Evolutionary conservation across 2,329 filamentous ascomycete genomes (phyloP).

Genomic region (Colletotrichum spinosum): DNA sequence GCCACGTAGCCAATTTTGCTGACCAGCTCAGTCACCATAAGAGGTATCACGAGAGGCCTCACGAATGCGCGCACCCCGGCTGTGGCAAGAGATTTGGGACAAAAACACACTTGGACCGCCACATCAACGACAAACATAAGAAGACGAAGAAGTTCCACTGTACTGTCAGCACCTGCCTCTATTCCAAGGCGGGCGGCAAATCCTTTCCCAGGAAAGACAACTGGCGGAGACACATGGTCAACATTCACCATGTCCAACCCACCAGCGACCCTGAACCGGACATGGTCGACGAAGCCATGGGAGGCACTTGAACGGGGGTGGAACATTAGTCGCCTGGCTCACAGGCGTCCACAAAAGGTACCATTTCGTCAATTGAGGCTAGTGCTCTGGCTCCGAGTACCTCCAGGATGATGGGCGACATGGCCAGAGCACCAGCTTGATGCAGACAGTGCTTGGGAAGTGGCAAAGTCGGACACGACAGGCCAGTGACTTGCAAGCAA

Average conservation of each 20-base stretch:
- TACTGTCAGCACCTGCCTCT: constrained; percentile 64
- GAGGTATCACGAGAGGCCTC: constrained; percentile 70
- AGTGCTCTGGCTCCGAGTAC: no score
- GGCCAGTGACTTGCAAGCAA: constrained; percentile 29
- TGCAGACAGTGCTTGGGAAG: constrained; percentile 26
- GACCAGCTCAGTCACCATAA: constrained; percentile 64
- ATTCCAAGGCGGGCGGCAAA: constrained; percentile 67
- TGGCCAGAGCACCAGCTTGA: no score
- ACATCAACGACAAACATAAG: constrained; percentile 71
- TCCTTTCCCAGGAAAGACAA: constrained; percentile 72
- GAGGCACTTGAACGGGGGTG: constrained; percentile 23
- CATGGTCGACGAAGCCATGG: constrained; percentile 38
- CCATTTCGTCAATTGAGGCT: neutral
- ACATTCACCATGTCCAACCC: constrained; percentile 61
- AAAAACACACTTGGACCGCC: constrained; percentile 71
- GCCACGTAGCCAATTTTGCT: constrained; percentile 37
- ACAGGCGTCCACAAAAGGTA: neutral
- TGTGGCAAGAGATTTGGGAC: constrained; percentile 71
- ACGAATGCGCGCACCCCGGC: constrained; percentile 64
- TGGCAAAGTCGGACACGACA: constrained; percentile 19
- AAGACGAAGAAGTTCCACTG: constrained; percentile 72
- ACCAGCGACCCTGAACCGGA: constrained; percentile 39
- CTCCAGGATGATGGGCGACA: no score
- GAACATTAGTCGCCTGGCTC: neutral
- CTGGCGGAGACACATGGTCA: constrained; percentile 72